Base-by-base conservation (phyloP, 2,329 filamentous ascomycete genomes). In the Cytospora piceae region DNA sequence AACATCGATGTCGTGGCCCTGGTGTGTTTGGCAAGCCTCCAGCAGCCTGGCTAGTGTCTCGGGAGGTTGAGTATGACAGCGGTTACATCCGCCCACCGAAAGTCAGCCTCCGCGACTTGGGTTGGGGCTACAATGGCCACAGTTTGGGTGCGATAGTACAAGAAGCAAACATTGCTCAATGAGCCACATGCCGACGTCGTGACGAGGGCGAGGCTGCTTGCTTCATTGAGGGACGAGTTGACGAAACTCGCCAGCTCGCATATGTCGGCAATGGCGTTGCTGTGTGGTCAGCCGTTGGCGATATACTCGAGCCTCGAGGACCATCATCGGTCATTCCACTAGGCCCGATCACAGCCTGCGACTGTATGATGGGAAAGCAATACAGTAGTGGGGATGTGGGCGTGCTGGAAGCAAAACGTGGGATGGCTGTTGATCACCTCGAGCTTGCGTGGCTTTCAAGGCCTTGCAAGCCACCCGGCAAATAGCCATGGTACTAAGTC, bases 1-100 rank as follows among this genome's bases (percentile, higher is more conserved):
- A 31, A 49, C 53, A 49, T 37, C 27, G 29, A 51, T 22, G 12
- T 55, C 56, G 60, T 27, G 39, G 53, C 60, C 37, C 51, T 46
- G 20, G 60, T 32, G 42, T 8, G 37, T 22, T 51, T 32, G 39
- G 52, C 46, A 12, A 54, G 17, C 15, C 32, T 37, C 29, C 31
- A 57, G 37, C n/a, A 49, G 39, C 53, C n/a, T n/a, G 27, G 17
- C 29, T n/a, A 22, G 29, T 57, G 29, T 51, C 29, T 51, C 39
- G 39, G 29, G 29, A 11, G 53, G 49, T 63, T 57, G 59, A 24
- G 54, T 63, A 27, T 66, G 46, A 46, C 64, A 49, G 42, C n/a
- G 59, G 59, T 56, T 58, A 27, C 58, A 62, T n/a, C 54, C 46
- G 60, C 53, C 27, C 60, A 29, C 49, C 53, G 53, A 53, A 63